Base-by-base conservation (phyloP, 441 rosid genomes). In the Croton laevigatus region DNA sequence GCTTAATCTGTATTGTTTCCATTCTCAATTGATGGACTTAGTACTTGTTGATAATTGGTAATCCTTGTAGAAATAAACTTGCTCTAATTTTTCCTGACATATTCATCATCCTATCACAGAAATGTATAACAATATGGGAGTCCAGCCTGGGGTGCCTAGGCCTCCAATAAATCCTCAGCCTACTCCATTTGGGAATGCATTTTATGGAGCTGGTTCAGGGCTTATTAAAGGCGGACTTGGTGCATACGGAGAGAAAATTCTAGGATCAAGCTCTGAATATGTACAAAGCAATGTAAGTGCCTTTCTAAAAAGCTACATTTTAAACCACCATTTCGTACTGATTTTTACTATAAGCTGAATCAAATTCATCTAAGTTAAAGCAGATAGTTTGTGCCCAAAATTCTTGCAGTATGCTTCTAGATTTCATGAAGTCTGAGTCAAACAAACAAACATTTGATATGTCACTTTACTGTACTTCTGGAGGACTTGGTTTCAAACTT, bases 151-250 rank as follows among this genome's bases (percentile, higher is more conserved):
- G 78, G 80, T 79, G 72, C 83, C 85, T 46, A 75, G 82, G 76
- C 91, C 91, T 38, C 85, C 85, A 63, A 38, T 79, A 8, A 87
- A 71, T 78, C 81, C 89, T 66, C 97, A 90, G 81, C 88, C 94
- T 68, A 85, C 71, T 74, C 97, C 96, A 4, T 92, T 92, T 65
- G 98, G 93, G 34, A 92, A 90, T 84, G 40, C 97, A 40, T 94
- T 94, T 78, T 87, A 85, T 71, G 98, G 98, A 58, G 94, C 97
- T 76, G 89, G 98, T 77, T 92, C 98, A 70, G 98, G 96, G 49
- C 85, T 94, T 62, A 90, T 94, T 71, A 85, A 86, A 32, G 89
- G 95, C 75, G 97, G 97, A 27, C 78, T 94, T 65, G 97, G 97
- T 57, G 98, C 97, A 19, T 94, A 92, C 70, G 97, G 97, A 40